Evolutionary conservation across 2,329 filamentous ascomycete species (phyloP).

Genomic region (Elsinoe perseae): DNA sequence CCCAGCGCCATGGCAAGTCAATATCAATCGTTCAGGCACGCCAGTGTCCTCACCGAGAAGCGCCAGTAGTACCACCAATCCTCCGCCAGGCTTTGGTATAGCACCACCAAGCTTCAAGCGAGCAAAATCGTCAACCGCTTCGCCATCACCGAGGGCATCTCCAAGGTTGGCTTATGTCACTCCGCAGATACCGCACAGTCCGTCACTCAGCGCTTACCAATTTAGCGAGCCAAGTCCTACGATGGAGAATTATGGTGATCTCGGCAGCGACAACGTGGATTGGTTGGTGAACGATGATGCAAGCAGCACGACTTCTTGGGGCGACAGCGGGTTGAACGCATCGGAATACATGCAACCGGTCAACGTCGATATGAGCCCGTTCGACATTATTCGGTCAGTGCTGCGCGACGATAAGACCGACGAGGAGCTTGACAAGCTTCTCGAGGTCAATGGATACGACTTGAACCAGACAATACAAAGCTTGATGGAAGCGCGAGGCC

Average conservation of each 20-base stretch:
- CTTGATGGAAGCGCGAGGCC: constrained; percentile 59
- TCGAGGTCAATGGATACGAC: constrained; percentile 86
- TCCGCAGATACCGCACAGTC: constrained; percentile 86
- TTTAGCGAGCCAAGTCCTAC: constrained; percentile 78
- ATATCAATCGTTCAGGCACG: constrained; percentile 61
- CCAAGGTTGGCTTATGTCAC: constrained; percentile 84
- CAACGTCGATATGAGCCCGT: constrained; percentile 88
- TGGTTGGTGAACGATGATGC: constrained; percentile 85
- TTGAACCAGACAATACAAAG: constrained; percentile 83
- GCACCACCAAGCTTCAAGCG: constrained; percentile 69
- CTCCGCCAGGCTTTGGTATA: constrained; percentile 67
- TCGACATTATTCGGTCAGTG: constrained; percentile 94
- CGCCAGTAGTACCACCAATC: constrained; percentile 67
- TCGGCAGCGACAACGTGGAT: constrained; percentile 89
- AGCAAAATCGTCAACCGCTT: constrained; percentile 68
- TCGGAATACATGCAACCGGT: constrained; percentile 65
- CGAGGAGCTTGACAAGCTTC: constrained; percentile 86
- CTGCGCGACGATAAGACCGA: constrained; percentile 81
- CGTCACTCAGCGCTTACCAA: constrained; percentile 88
- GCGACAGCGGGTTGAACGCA: constrained; percentile 60
- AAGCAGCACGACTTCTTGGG: constrained; percentile 71
- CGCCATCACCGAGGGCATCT: constrained; percentile 87
- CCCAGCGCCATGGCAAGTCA: constrained; percentile 83
- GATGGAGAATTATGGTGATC: constrained; percentile 81
- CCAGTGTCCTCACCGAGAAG: constrained; percentile 77